Evolutionary conservation across 176 grass and related monocot species (phyloP), one percentile per base, ranked within the genome.

Genomic region (Aegilops tauschii): DNA sequence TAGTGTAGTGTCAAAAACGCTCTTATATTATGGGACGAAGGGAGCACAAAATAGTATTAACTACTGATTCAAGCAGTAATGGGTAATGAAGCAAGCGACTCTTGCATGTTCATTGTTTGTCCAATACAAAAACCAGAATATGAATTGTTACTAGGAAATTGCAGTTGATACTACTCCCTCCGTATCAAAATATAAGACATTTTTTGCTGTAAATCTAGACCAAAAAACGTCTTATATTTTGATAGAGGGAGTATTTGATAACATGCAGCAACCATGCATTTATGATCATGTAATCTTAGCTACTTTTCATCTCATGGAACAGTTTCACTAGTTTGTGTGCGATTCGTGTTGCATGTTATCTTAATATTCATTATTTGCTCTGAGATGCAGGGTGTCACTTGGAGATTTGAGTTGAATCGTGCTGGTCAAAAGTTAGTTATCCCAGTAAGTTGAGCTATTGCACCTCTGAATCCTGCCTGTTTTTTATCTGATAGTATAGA

Each of bases 361-460:
- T 20, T 58, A 80, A 34, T 52, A 56, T 49, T 23, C 9, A 66
- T 83, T 80, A 27, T 82, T 18, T 70, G 23, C 5, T 65, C 79
- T 91, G 61, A 87, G 25, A 31, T 89, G 73, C 82, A 99, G 97
- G 97, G 97, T 35, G 82, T 99, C 72, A 91, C 90, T 78, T 99
- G 97, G 97, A 99, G 85, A 83, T 94, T 99, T 81, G 97, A 99
- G 82, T 94, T 99, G 36, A 85, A 94, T 81, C 94, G 94, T 69
- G 92, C 88, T 78, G 87, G 90, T 54, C 94, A 99, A 84, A 99
- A 99, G 81, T 86, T 99, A 89, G 67, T 96, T 81, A 80, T 99
- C 65, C 97, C 97, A 45, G 97, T 99, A 88, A 96, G 97, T 90
- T 69, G 49, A 85, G 56, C 47, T 87, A 35, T 88, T 83, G 23